These are phyloP conservation scores for Oryza officinalis DNA, from an alignment of 176 grass and related monocot genomes.

Conservation along the genomic window DNA sequence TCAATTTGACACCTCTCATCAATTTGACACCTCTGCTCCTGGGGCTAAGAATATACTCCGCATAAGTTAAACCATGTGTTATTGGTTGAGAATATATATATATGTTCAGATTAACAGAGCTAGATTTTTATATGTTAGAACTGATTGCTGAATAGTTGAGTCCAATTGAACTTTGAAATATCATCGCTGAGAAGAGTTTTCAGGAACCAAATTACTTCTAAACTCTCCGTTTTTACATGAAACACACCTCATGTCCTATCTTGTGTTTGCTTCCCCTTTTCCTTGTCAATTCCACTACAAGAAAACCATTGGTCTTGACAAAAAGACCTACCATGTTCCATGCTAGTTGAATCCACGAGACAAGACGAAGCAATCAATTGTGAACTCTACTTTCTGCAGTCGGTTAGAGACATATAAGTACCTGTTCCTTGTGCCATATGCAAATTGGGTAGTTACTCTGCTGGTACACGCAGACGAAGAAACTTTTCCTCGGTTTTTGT, in stretches of 20 bases:
- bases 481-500: background rate
- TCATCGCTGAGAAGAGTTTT: background rate
- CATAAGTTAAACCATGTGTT: background rate
- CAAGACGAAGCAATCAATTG: background rate
- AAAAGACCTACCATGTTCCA: background rate
- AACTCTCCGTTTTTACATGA: background rate
- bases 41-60: background rate
- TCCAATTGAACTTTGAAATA: background rate
- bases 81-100: background rate
- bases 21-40: constrained; percentile 1
- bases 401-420: constrained; percentile 13
- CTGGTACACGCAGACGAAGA: background rate
- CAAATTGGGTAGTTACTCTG: background rate
- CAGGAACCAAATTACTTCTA: background rate
- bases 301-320: background rate
- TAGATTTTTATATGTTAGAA: background rate
- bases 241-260: background rate
- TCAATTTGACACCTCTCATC: background rate
- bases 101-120: background rate
- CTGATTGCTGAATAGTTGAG: constrained; percentile 18
- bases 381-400: constrained; percentile 6
- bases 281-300: background rate
- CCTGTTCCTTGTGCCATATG: background rate
- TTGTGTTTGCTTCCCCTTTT: constrained; percentile 7
- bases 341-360: constrained; percentile 20